Evolutionary conservation across 2,329 filamentous ascomycete species (phyloP).

Genomic region (Fusarium piperis): DNA sequence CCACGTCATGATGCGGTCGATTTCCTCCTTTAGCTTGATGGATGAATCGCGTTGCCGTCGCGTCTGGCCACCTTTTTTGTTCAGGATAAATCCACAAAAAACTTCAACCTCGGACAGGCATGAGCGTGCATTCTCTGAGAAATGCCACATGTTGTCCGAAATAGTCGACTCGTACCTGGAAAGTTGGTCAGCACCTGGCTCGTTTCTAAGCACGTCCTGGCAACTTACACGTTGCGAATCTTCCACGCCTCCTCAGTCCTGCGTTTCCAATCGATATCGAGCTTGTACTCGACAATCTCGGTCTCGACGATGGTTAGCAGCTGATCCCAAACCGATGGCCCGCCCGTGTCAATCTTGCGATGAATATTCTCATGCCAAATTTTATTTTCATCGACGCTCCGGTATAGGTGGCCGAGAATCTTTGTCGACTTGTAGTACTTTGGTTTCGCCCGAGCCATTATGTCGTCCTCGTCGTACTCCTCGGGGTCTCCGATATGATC

Average conservation of each 20-base stretch:
- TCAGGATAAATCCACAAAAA: slow-evolving; percentile 66
- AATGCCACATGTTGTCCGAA: slow-evolving; percentile 51
- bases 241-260: slow-evolving; percentile 52
- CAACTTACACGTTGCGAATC: slow-evolving; percentile 58
- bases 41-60: slow-evolving; percentile 62
- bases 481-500: slow-evolving; percentile 41
- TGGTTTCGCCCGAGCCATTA: slow-evolving; percentile 55
- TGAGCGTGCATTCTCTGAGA: slow-evolving; percentile 56
- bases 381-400: slow-evolving; percentile 75
- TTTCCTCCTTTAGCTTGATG: slow-evolving; percentile 61
- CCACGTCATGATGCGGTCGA: slow-evolving; percentile 57
- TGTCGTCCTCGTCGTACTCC: slow-evolving; percentile 51
- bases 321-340: slow-evolving; percentile 55
- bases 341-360: slow-evolving; percentile 36
- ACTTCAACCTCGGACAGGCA: slow-evolving; percentile 62
- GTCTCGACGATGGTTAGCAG: slow-evolving; percentile 45
- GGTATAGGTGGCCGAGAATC: slow-evolving; percentile 75
- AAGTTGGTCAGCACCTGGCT: slow-evolving; percentile 22
- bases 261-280: slow-evolving; percentile 47
- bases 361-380: slow-evolving; percentile 67
- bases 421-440: slow-evolving; percentile 75
- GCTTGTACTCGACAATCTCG: slow-evolving; percentile 27
- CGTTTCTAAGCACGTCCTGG: slow-evolving; percentile 46
- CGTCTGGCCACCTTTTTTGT: slow-evolving; percentile 59
- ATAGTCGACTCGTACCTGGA: slow-evolving; percentile 59